phyloP scores from a whole-genome alignment of 495 filamentous ascomycete genomes.

The Hypomontagnella monticulosa region DNA sequence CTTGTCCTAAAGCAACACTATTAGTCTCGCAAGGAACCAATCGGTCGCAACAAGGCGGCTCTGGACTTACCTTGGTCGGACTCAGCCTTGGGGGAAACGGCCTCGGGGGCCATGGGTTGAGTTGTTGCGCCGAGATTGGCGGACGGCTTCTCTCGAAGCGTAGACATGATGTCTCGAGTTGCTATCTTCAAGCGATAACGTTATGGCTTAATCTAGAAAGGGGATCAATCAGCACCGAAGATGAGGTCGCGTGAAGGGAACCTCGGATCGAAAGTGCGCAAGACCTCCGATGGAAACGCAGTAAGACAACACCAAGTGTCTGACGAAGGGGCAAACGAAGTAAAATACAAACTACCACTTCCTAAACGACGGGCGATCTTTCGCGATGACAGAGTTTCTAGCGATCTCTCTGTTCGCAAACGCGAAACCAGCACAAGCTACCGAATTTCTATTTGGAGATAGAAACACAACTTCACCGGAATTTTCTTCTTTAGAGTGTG shows the following conservation, averaged over 20 bases:
- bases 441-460: too few species aligned
- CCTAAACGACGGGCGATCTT: too few species aligned
- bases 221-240: neutral
- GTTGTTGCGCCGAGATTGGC: slow-evolving; percentile 11
- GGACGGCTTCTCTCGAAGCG: slow-evolving; percentile 25
- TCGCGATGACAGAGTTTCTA: too few species aligned
- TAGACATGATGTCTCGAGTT: slow-evolving; percentile 12
- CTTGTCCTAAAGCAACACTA: slow-evolving; percentile 8
- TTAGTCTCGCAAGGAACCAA: neutral
- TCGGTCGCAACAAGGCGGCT: too few species aligned
- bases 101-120: neutral
- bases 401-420: too few species aligned
- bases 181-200: neutral
- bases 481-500: too few species aligned
- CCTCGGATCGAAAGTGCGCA: neutral
- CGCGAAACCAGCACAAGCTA: too few species aligned
- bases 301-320: neutral
- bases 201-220: slow-evolving; percentile 4
- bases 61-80: slow-evolving; percentile 31
- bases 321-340: neutral
- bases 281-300: neutral
- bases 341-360: too few species aligned
- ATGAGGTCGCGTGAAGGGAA: neutral
- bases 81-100: slow-evolving; percentile 14
- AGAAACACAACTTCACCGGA: too few species aligned